A percentile compares a stretch with the other conserved stretches of the same genome.
Conservation (phyloP, 805 yeast genomes). For the Nakazawaea ernobii region DNA sequence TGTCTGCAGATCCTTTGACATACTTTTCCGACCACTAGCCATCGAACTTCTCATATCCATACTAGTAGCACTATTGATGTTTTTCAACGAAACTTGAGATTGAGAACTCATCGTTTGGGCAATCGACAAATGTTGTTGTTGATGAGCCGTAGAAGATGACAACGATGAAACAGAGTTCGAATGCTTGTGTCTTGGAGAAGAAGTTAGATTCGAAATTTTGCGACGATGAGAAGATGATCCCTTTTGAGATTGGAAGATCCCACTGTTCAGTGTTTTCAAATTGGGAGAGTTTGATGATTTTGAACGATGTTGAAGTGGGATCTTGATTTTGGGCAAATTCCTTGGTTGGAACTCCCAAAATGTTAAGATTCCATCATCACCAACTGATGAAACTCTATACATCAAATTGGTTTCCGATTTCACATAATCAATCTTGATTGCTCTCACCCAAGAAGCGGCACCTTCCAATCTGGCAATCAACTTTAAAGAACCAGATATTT, state of each 20-base stretch:
- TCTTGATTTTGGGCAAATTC: conserved; percentile 30
- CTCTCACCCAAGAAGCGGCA: conserved; percentile 46
- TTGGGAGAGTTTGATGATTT: conserved; percentile 6
- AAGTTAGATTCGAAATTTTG: conserved; percentile 3
- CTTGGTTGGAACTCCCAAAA: conserved; percentile 52
- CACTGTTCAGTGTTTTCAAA: background rate
- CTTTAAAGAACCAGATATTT: conserved; percentile 22
- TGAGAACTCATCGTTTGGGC: conserved; percentile 23
- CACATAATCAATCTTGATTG: conserved; percentile 37
- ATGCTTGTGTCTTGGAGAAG: conserved; percentile 6
- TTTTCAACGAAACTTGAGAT: conserved; percentile 13
- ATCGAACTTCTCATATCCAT: background rate
- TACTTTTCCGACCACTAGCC: background rate
- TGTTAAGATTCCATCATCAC: conserved; percentile 47
- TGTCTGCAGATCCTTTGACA: background rate
- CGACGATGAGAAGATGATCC: conserved; percentile 2
- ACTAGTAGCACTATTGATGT: conserved; percentile 7
- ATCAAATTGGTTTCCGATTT: conserved; percentile 22
- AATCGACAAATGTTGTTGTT: conserved; percentile 19
- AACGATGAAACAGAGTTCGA: conserved; percentile 25
- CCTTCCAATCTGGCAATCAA: conserved; percentile 34
- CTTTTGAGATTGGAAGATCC: background rate
- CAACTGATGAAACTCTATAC: conserved; percentile 47
- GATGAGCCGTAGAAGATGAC: conserved; percentile 18
- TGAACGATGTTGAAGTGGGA: conserved; percentile 9